These are phyloP conservation scores for Blastobotrys buckinghamii DNA, from an alignment of 1,139 yeast genomes.

Conservation along the genomic window DNA sequence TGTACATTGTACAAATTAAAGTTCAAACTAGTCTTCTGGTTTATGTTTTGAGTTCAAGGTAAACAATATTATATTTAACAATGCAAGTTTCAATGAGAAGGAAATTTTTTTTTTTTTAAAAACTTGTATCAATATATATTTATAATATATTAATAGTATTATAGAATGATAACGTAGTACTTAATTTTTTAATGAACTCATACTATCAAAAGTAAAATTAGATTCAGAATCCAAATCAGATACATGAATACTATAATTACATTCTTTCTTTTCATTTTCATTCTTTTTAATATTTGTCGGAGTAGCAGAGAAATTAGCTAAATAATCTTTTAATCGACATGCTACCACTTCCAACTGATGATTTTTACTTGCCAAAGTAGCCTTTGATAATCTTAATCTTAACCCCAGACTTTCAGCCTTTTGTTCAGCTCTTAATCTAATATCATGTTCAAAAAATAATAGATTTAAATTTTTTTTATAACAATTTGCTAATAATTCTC, in stretches of 20 bases:
- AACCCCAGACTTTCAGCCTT: slow-evolving; percentile 14
- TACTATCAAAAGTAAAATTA: slow-evolving; percentile 3
- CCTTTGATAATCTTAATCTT: slow-evolving; percentile 12
- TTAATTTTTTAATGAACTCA: not conserved
- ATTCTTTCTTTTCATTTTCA: not conserved
- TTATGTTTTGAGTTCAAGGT: too few species aligned
- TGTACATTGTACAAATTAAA: too few species aligned
- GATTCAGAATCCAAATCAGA: slow-evolving; percentile 4
- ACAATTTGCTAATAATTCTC: slow-evolving; percentile 1
- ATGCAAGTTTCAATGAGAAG: too few species aligned
- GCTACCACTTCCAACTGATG: slow-evolving; percentile 10
- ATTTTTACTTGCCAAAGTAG: slow-evolving; percentile 9
- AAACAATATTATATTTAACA: too few species aligned
- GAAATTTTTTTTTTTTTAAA: not conserved
- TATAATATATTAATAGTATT: not conserved
- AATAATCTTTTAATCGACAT: not conserved
- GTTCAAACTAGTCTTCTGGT: too few species aligned
- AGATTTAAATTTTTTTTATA: slow-evolving; percentile 1
- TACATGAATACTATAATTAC: not conserved
- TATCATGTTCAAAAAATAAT: slow-evolving; percentile 8
- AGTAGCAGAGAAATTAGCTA: not conserved
- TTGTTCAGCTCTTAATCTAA: slow-evolving; percentile 10
- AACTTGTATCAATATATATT: not conserved
- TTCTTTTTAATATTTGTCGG: not conserved
- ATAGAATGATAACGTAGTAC: not conserved